These are phyloP conservation scores for Tetrapisispora namnaoensis DNA, from an alignment of 805 yeast species.

Conservation along the genomic window DNA sequence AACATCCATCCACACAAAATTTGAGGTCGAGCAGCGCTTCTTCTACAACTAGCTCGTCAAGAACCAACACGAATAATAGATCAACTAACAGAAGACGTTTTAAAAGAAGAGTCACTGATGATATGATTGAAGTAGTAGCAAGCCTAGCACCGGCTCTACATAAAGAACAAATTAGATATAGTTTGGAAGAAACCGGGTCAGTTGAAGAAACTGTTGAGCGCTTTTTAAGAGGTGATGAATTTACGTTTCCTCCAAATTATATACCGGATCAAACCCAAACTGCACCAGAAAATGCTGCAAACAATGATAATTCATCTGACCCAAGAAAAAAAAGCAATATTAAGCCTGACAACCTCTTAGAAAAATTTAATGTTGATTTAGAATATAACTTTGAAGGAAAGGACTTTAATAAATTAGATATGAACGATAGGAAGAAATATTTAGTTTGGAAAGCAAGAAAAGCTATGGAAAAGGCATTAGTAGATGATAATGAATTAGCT, in stretches of 20 bases:
- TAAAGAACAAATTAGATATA: constrained; percentile 60
- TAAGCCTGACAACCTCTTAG: constrained; percentile 23
- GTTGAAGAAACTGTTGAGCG: constrained; percentile 71
- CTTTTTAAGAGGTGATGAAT: constrained; percentile 48
- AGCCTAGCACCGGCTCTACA: constrained; percentile 70
- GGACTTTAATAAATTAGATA: constrained; percentile 12
- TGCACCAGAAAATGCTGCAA: not conserved
- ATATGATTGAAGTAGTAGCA: constrained; percentile 80
- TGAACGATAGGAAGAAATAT: constrained; percentile 23
- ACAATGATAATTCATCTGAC: constrained; percentile 9
- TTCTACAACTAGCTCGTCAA: constrained; percentile 2
- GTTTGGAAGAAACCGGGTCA: constrained; percentile 66
- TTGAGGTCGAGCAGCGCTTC: not conserved
- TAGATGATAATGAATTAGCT: constrained; percentile 6
- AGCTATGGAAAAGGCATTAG: constrained; percentile 35
- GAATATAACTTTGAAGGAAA: constrained; percentile 13
- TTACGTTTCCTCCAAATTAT: constrained; percentile 47
- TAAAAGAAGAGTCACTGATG: constrained; percentile 45
- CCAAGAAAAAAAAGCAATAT: constrained; percentile 26
- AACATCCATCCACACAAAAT: constrained; percentile 31
- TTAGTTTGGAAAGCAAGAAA: constrained; percentile 55
- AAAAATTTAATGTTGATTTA: constrained; percentile 20
- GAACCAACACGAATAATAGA: constrained; percentile 2
- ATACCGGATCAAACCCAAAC: constrained; percentile 11
- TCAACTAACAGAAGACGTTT: not conserved